These are phyloP conservation scores for Leccinum variabile DNA, from an alignment of 1,284 basidiomycete species.

Conservation along the genomic window DNA sequence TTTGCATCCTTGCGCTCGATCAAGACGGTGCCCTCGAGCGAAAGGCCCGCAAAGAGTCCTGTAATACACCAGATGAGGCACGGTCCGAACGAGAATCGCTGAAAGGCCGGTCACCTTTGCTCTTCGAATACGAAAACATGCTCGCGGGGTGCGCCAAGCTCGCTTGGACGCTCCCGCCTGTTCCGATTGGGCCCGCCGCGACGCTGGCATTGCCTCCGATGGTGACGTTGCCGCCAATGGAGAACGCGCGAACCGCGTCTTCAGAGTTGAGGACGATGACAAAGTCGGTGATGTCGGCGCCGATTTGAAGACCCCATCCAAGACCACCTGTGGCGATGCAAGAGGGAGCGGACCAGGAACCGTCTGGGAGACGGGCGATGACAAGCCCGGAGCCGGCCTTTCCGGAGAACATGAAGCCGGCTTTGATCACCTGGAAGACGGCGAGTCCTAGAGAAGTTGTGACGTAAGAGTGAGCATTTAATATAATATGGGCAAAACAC, in stretches of 20 bases:
- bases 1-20: constrained; percentile 96
- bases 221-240: constrained; percentile 93
- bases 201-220: constrained; percentile 89
- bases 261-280: constrained; percentile 96
- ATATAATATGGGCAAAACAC: no score
- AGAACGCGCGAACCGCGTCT: constrained; percentile 94
- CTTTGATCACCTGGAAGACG: constrained; percentile 92
- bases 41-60: constrained; percentile 95
- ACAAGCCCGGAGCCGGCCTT: constrained; percentile 95
- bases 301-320: constrained; percentile 95
- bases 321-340: constrained; percentile 97
- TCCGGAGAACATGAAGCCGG: constrained; percentile 95
- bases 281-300: constrained; percentile 86
- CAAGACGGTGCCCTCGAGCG: constrained; percentile 91
- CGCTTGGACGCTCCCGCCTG: constrained; percentile 88
- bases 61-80: constrained; percentile 11
- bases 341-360: constrained; percentile 95
- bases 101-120: constrained; percentile 61
- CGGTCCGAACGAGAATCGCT: background rate
- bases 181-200: constrained; percentile 91
- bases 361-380: constrained; percentile 91
- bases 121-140: constrained; percentile 97
- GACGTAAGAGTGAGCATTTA: background rate
- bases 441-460: constrained; percentile 68
- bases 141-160: constrained; percentile 90